Base-by-base conservation (phyloP, 257 asterid species). In the Penstemon newberryi region DNA sequence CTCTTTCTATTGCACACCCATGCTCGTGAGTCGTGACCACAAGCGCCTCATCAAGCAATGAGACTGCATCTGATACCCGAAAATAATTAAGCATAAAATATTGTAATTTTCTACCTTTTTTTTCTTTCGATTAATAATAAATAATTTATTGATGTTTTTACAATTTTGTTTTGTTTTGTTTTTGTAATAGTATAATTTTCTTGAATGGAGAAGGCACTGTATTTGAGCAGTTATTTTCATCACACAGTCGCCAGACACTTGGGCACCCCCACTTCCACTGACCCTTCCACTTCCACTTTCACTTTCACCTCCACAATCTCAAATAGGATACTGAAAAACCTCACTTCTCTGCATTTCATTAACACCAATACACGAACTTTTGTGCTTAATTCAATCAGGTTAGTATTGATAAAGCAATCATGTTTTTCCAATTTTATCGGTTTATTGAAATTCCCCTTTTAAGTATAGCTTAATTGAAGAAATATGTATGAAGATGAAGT, bases 301-400 rank as follows among this genome's bases (percentile, higher is more conserved):
- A 15, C 18, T 15, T 15, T 15, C 18, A 15, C 18, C 18, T 51
- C 79, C 12, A 58, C 67, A 70, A 46, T 69, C 50, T 69, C 84
- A 59, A 60, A 53, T 56, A 80, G 81, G 75, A 70, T 82, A 25
- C 53, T 73, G 61, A 81, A 9, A 62, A 79, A 73, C 9, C 56
- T 45, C 50, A 60, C 15, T 11, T 69, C 66, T 38, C 75, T 76
- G 74, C 65, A 13, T 70, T 64, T 59, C 70, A 13, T 63, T 19
- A 52, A 60, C 36, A 62, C 74, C 73, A 37, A 55, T 36, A 43
- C 71, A 49, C 50, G 55, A 49, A 55, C 56, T 53, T 53, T 25
- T 54, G 60, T 66, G 66, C 67, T 58, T 60, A 69, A 52, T 44
- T 79, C 85, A 63, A 70, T 71, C 85, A 82, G 92, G 96, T 91